These are phyloP conservation scores for Alternaria incomplexa DNA, from an alignment of 2,329 filamentous ascomycete species.

Conservation along the genomic window DNA sequence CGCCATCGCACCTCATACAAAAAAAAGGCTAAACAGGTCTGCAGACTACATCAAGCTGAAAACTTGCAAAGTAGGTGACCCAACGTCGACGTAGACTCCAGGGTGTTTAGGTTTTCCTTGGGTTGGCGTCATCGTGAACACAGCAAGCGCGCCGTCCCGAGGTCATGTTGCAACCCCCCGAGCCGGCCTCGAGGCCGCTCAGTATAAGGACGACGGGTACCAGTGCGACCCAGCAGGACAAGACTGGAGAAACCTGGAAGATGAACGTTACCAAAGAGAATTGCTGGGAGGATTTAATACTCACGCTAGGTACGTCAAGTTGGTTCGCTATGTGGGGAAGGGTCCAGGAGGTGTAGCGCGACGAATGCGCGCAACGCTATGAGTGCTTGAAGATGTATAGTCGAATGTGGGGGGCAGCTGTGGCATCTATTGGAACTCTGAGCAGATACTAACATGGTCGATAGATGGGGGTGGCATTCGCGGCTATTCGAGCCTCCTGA, in stretches of 20 bases:
- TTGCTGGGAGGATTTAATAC: constrained; percentile 57
- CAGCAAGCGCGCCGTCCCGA: constrained; percentile 15
- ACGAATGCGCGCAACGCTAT: not conserved
- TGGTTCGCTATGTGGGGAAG: not conserved
- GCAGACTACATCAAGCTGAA: too few species aligned
- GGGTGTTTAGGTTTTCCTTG: too few species aligned
- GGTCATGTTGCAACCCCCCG: constrained; percentile 36
- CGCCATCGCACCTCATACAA: not conserved
- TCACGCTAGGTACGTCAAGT: constrained; percentile 50
- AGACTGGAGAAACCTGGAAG: constrained; percentile 54
- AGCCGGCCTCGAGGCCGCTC: constrained; percentile 37
- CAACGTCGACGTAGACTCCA: too few species aligned
- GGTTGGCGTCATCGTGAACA: constrained; percentile 4
- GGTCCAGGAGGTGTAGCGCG: not conserved
- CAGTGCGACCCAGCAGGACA: constrained; percentile 46
- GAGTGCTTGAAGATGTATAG: not conserved
- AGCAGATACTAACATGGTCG: constrained; percentile 21
- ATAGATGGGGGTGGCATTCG: constrained; percentile 58
- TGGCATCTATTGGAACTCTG: not conserved
- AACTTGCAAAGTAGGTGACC: too few species aligned
- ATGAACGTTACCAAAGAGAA: constrained; percentile 48
- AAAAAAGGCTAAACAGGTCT: too few species aligned
- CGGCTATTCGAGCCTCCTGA: constrained; percentile 58
- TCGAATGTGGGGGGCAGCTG: not conserved
- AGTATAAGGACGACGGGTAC: constrained; percentile 46